A percentile compares a stretch with the other conserved stretches of the same genome.
Evolutionary conservation across 2,329 filamentous ascomycete genomes (phyloP).

Genomic region (Phaeosphaeria sp.): DNA sequence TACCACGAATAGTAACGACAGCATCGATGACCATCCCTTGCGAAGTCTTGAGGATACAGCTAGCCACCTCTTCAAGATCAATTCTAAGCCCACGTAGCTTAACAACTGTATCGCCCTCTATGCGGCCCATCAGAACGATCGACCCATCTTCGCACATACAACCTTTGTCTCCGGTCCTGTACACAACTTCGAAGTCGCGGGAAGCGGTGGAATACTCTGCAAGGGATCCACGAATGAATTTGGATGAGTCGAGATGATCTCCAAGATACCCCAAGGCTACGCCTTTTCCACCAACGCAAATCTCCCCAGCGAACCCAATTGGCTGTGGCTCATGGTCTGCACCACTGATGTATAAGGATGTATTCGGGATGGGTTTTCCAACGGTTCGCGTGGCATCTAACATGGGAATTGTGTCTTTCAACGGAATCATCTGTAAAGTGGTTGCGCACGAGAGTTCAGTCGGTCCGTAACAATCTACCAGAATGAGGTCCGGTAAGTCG

Average conservation of each 20-base stretch:
- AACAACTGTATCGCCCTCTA: conserved; percentile 49
- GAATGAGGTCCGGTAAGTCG: neutral
- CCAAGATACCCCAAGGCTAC: conserved; percentile 39
- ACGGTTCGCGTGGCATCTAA: neutral
- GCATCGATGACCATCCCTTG: conserved; percentile 31
- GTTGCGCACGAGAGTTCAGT: neutral
- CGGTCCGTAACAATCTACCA: neutral
- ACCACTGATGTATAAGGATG: conserved; percentile 50
- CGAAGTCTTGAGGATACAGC: conserved; percentile 35
- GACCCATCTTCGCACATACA: conserved; percentile 42
- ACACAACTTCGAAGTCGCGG: conserved; percentile 39
- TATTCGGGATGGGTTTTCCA: conserved; percentile 1
- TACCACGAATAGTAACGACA: conserved; percentile 25
- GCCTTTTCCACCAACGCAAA: conserved; percentile 52
- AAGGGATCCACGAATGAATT: conserved; percentile 5
- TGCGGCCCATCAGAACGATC: conserved; percentile 27
- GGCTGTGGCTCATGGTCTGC: conserved; percentile 45
- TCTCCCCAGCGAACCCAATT: conserved; percentile 50
- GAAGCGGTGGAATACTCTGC: no score
- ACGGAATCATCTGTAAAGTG: neutral
- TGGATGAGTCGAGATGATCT: conserved; percentile 14
- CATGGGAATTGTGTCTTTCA: no score
- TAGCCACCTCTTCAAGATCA: conserved; percentile 57
- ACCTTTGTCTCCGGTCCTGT: conserved; percentile 51
- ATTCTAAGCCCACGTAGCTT: conserved; percentile 56